Percentiles rank a stretch among this genome's conserved stretches.
These are phyloP conservation scores for Climacium dendroides DNA, from an alignment of 225 moss, liverwort and hornwort species.

Conservation along the genomic window DNA sequence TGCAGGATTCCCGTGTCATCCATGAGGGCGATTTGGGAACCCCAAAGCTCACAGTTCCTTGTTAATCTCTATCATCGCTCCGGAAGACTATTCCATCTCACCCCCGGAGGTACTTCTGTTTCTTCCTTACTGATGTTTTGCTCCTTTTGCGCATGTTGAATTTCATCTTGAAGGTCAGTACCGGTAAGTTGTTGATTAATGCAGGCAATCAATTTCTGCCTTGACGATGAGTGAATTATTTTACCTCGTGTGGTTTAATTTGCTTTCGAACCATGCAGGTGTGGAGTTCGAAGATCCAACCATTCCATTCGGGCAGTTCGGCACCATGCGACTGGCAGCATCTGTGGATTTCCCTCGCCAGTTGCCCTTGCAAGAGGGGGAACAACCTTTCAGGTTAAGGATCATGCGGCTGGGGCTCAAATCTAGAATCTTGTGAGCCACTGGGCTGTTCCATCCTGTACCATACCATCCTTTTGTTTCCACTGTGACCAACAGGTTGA, in stretches of 20 bases:
- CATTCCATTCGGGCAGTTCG: slow-evolving; percentile 62
- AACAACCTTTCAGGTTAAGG: slow-evolving; percentile 65
- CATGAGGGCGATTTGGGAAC: slow-evolving; percentile 56
- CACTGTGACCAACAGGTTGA: neutral
- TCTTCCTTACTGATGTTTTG: neutral
- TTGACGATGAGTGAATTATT: neutral
- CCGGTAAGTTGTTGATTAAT: neutral
- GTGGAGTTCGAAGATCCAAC: slow-evolving; percentile 87
- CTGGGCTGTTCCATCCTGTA: neutral
- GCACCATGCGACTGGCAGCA: slow-evolving; percentile 75
- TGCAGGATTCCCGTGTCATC: slow-evolving; percentile 53
- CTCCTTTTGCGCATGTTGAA: neutral
- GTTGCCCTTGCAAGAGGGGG: slow-evolving; percentile 73
- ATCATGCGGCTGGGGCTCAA: slow-evolving; percentile 78
- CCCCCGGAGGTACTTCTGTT: slow-evolving; percentile 62
- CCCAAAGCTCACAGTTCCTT: slow-evolving; percentile 58
- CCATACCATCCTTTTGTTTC: neutral
- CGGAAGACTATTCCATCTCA: slow-evolving; percentile 75
- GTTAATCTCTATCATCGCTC: slow-evolving; percentile 76
- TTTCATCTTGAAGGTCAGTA: neutral
- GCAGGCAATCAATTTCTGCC: neutral
- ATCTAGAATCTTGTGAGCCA: slow-evolving; percentile 40
- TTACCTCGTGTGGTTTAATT: neutral
- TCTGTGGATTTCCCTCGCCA: slow-evolving; percentile 80
- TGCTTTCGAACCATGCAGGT: slow-evolving; percentile 19